Evolutionary conservation across 73 alveolate species (phyloP).

Genomic region (Tetrahymena malaccensis): DNA sequence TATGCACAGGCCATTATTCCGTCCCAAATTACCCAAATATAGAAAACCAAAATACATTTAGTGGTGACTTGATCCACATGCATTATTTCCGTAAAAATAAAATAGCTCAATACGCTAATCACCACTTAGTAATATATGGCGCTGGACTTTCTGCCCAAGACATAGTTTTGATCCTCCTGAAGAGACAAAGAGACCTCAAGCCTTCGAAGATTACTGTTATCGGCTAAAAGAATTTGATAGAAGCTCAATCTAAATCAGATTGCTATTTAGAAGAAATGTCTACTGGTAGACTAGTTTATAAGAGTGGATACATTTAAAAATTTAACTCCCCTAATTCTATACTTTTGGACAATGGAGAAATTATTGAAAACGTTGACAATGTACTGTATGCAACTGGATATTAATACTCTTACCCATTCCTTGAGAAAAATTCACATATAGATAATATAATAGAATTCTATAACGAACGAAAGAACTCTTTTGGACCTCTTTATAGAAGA

Average conservation of each 20-base stretch:
- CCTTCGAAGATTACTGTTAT: not conserved
- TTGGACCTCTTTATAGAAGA: slow-evolving; percentile 37
- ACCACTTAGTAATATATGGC: not conserved
- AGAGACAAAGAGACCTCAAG: not conserved
- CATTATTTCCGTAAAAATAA: not conserved
- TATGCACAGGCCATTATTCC: not conserved
- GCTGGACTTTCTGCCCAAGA: not conserved
- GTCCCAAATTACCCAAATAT: not conserved
- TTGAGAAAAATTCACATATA: not conserved
- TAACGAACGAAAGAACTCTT: not conserved
- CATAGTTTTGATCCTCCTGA: not conserved
- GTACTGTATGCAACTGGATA: slow-evolving; percentile 36
- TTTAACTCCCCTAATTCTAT: not conserved
- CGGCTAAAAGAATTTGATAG: not conserved
- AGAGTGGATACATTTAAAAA: not conserved
- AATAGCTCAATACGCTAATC: not conserved
- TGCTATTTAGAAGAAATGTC: not conserved
- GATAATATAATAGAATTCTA: slow-evolving; percentile 7
- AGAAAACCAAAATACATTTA: not conserved
- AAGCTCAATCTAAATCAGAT: not conserved
- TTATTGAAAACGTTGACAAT: slow-evolving; percentile 2
- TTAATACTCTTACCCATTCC: slow-evolving; percentile 5
- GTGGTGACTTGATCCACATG: not conserved
- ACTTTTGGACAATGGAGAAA: not conserved
- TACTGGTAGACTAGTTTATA: not conserved